phyloP scores from a whole-genome alignment of 2,329 filamentous ascomycete species.

The Alternaria gaisen region DNA sequence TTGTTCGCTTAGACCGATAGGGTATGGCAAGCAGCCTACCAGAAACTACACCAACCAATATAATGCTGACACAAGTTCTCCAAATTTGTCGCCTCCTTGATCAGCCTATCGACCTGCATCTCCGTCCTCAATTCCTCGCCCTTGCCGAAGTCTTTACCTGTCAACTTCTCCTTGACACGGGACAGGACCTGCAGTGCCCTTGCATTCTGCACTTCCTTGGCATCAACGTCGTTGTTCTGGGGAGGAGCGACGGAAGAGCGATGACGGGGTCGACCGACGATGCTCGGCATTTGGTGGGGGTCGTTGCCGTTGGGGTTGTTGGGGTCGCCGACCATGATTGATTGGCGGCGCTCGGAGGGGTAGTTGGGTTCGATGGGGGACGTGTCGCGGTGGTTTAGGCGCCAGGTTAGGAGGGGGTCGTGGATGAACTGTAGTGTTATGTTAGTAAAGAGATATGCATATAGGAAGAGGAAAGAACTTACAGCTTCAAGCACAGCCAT shows the following conservation, averaged over 20 bases:
- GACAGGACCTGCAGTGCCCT: slow-evolving; percentile 90
- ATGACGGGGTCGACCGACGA: slow-evolving; percentile 46
- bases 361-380: slow-evolving; percentile 68
- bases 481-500: slow-evolving; percentile 98
- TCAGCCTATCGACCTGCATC: slow-evolving; percentile 91
- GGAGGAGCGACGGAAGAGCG: slow-evolving; percentile 43
- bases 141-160: slow-evolving; percentile 88
- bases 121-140: slow-evolving; percentile 80
- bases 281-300: slow-evolving; percentile 37
- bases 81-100: slow-evolving; percentile 93
- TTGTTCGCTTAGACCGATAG: background rate
- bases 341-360: slow-evolving; percentile 67
- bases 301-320: slow-evolving; percentile 25
- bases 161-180: slow-evolving; percentile 94
- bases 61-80: slow-evolving; percentile 99
- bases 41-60: slow-evolving; percentile 99
- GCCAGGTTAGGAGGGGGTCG: slow-evolving; percentile 98
- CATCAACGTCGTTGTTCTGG: slow-evolving; percentile 54
- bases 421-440: slow-evolving; percentile 81
- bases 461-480: slow-evolving; percentile 57
- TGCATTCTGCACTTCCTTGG: slow-evolving; percentile 87
- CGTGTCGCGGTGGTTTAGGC: slow-evolving; percentile 70
- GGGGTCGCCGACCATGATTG: slow-evolving; percentile 61
- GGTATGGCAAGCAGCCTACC: slow-evolving; percentile 61
- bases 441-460: slow-evolving; percentile 13